Evolutionary conservation across 2,329 filamentous ascomycete species (phyloP).

Genomic region (Arthrinium puccinioides): DNA sequence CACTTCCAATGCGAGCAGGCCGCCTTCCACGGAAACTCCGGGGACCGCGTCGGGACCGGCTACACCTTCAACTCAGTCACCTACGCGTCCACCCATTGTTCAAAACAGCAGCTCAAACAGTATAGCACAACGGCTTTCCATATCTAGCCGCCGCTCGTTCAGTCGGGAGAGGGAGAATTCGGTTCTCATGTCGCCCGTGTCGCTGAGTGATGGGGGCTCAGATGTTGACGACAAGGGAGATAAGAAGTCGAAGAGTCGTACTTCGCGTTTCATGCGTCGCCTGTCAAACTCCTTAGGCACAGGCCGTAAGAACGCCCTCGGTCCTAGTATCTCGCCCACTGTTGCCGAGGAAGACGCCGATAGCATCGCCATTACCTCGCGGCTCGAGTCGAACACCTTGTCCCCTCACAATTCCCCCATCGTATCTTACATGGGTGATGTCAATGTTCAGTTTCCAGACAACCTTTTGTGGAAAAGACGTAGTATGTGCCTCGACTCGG

Average conservation of each 20-base stretch:
- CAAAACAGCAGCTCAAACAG: conserved; percentile 37
- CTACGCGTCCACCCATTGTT: conserved; percentile 39
- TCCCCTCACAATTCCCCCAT: conserved; percentile 19
- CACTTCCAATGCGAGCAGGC: conserved; percentile 39
- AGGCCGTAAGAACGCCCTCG: conserved; percentile 36
- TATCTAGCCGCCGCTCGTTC: conserved; percentile 49
- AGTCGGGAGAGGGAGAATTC: conserved; percentile 32
- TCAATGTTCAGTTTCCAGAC: conserved; percentile 96
- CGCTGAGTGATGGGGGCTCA: conserved; percentile 36
- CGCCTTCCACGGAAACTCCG: conserved; percentile 37
- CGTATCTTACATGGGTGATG: conserved; percentile 70
- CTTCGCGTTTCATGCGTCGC: conserved; percentile 51
- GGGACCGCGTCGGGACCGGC: conserved; percentile 18
- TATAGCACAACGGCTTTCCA: conserved; percentile 56
- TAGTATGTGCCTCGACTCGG: conserved; percentile 75
- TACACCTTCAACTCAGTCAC: conserved; percentile 31
- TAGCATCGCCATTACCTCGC: conserved; percentile 14
- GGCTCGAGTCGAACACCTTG: background rate
- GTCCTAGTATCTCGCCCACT: conserved; percentile 41
- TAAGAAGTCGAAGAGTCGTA: conserved; percentile 40
- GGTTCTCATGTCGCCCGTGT: conserved; percentile 30
- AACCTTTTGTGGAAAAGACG: conserved; percentile 94
- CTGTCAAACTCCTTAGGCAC: conserved; percentile 45
- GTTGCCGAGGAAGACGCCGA: conserved; percentile 40
- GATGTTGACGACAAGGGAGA: conserved; percentile 41